A percentile compares a stretch with the other conserved stretches of the same genome.
These are phyloP conservation scores for Cyberlindnera americana DNA, from an alignment of 805 yeast genomes.

Conservation along the genomic window DNA sequence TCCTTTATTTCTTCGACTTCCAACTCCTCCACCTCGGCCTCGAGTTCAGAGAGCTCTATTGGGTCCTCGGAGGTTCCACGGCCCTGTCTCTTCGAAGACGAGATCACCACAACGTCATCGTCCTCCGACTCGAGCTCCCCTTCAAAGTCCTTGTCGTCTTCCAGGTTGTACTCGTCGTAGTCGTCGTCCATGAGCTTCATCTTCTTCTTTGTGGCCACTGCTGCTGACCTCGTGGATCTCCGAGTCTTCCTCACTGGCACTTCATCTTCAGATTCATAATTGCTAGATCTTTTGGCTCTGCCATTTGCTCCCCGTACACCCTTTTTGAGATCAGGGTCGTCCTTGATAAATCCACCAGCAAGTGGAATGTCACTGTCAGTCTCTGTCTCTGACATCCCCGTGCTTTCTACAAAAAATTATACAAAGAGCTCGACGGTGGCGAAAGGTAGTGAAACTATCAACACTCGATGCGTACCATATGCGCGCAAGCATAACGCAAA, in stretches of 20 bases:
- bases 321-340: constrained; percentile 25
- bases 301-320: background rate
- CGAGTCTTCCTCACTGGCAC: constrained; percentile 5
- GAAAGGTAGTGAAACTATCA: constrained; percentile 1
- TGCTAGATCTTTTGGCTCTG: constrained; percentile 5
- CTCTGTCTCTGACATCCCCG: constrained; percentile 12
- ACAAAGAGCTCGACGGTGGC: no score
- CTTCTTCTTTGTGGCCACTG: constrained; percentile 30
- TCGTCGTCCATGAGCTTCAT: constrained; percentile 29
- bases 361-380: constrained; percentile 25
- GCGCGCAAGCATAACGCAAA: background rate
- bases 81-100: constrained; percentile 4
- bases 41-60: constrained; percentile 16
- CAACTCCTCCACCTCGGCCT: constrained; percentile 14
- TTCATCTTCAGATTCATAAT: constrained; percentile 8
- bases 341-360: constrained; percentile 27
- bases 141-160: constrained; percentile 29
- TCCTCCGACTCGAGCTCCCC: constrained; percentile 27
- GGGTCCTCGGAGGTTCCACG: constrained; percentile 19
- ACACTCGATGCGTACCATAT: no score
- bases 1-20: constrained; percentile 15
- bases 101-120: constrained; percentile 21
- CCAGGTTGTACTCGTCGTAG: constrained; percentile 32
- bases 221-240: constrained; percentile 22
- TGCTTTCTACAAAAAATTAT: no score